Evolutionary conservation across 352 stramenopile genomes (phyloP).

Genomic region (Chrysophaeum taylorii): DNA sequence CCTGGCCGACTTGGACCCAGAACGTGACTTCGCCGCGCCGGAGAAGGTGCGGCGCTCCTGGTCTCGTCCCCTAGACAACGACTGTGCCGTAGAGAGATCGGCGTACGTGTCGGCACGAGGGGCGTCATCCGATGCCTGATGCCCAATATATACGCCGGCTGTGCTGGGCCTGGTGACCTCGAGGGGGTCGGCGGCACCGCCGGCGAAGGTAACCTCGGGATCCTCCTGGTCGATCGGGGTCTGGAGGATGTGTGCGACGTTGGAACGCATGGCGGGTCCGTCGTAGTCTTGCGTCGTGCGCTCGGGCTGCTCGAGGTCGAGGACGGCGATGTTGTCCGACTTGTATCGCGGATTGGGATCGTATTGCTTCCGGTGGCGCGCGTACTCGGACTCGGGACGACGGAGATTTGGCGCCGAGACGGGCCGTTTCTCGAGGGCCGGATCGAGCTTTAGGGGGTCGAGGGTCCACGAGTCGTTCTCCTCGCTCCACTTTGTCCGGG

Average conservation of each 20-base stretch:
- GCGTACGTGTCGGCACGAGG: no score
- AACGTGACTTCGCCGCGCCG: no score
- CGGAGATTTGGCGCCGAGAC: conserved; percentile 52
- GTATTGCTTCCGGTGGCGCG: conserved; percentile 61
- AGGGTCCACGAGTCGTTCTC: conserved; percentile 71
- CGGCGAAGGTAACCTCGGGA: no score
- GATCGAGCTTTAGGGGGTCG: conserved; percentile 18
- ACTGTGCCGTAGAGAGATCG: no score
- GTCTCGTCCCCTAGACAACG: no score
- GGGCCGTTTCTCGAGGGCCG: conserved; percentile 37
- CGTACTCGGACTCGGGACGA: conserved; percentile 79
- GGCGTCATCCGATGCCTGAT: no score
- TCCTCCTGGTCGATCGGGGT: conserved; percentile 13
- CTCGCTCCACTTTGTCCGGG: conserved; percentile 56
- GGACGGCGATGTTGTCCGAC: conserved; percentile 70
- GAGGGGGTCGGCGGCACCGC: no score
- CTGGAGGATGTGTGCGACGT: conserved; percentile 4
- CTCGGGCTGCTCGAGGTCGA: conserved; percentile 75
- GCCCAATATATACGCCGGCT: no score
- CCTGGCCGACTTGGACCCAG: no score
- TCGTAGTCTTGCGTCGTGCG: conserved; percentile 38
- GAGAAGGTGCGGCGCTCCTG: no score
- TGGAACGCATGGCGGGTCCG: conserved; percentile 33
- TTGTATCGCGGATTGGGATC: conserved; percentile 70
- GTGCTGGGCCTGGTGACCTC: no score